Base-by-base conservation (phyloP, 441 rosid genomes). In the Croton laevigatus region DNA sequence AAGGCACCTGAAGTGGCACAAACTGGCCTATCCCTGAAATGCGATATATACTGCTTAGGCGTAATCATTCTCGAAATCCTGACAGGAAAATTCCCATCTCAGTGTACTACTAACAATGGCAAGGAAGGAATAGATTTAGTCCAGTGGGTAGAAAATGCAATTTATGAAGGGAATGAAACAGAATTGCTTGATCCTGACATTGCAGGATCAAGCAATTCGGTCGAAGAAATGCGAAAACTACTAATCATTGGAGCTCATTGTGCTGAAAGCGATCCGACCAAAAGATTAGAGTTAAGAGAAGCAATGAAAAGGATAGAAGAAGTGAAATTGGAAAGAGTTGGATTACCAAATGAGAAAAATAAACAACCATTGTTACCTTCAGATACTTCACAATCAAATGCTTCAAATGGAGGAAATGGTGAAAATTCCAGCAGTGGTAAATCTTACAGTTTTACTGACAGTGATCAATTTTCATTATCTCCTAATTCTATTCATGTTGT, bases 1-100 rank as follows among this genome's bases (percentile, higher is more conserved):
- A 85, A 77, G 74, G 79, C 92, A 37, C 97, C 95, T 0, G 96
- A 87, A 76, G 87, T 81, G 3, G 53, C 57, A 2, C 71, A 77
- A 36, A 16, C 53, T 3, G 85, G 81, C 9, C 78, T 87, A 14
- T 83, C 94, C 0, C 84, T 76, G 0, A 88, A 87, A 75, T 82
- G 91, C 0, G 97, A 94, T n/a, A 90, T 90, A 2, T 94, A 76
- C 73, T 87, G 93, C 69, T 78, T 90, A 40, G 97, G 98, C 61
- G 75, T 89, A 0, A 65, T 94, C 54, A 84, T 90, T 32, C 85
- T 94, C 1, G 96, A 94, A 77, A 85, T 88, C 69, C 78, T 91
- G 4, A 89, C 97, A 4, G 90, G 94, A 19, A 87, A 87, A 62
- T 74, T 78, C 53, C 97, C 96, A 45, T 78, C 84, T 3, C 90